Percentiles rank a stretch among this genome's conserved stretches.
phyloP scores from a whole-genome alignment of 2,329 filamentous ascomycete genomes.

The Xylaria sp. region DNA sequence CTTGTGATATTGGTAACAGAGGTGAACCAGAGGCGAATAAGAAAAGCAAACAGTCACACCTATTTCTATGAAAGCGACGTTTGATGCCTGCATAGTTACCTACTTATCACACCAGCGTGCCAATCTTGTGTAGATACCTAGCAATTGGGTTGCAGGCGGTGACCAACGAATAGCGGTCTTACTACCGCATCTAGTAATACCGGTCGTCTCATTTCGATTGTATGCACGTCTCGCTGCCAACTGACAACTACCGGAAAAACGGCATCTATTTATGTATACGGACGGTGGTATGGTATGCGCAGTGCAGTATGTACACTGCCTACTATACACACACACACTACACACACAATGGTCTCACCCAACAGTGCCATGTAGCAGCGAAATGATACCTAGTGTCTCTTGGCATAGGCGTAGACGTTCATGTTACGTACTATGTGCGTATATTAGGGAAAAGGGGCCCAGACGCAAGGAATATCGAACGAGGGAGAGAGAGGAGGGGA shows the following conservation, averaged over 20 bases:
- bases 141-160: background rate
- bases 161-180: background rate
- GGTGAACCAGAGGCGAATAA: background rate
- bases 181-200: background rate
- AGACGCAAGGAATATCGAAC: conserved; percentile 14
- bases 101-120: background rate
- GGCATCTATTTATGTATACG: conserved; percentile 2
- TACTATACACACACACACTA: too few relatives aligned
- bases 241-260: background rate
- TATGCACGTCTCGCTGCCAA: conserved; percentile 8
- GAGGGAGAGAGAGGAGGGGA: background rate
- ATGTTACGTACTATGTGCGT: background rate
- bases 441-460: conserved; percentile 1
- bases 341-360: background rate
- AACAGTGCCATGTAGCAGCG: background rate
- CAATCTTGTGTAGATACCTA: background rate
- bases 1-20: background rate
- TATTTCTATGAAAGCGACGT: background rate
- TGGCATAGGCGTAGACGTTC: conserved; percentile 13
- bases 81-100: too few relatives aligned
- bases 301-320: background rate
- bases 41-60: background rate
- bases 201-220: background rate
- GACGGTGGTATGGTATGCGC: background rate
- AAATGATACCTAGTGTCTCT: background rate